phyloP scores from a whole-genome alignment of 148 eudicot species.

The Dianthus caryophyllus region DNA sequence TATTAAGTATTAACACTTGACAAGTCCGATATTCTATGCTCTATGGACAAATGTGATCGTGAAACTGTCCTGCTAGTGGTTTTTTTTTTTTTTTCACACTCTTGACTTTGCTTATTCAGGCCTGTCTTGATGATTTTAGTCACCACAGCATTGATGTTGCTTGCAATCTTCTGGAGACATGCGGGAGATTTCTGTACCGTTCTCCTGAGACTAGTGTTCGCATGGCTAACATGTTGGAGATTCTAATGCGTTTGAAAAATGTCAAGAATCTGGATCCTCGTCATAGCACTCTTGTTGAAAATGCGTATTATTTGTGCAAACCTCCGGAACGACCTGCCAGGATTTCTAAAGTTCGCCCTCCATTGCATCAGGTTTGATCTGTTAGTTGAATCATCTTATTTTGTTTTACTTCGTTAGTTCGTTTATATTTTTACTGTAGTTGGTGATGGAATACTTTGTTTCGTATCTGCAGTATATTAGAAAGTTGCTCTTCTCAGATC shows the following conservation, averaged over 20 bases:
- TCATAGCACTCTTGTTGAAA: conserved; percentile 94
- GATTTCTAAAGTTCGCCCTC: conserved; percentile 88
- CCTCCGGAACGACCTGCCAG: conserved; percentile 97
- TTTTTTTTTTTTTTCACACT: conserved; percentile 14
- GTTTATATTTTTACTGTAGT: conserved; percentile 2
- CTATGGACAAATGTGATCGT: not conserved
- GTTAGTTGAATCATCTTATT: not conserved
- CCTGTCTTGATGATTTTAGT: conserved; percentile 90
- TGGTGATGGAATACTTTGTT: conserved; percentile 21
- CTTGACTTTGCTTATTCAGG: conserved; percentile 36
- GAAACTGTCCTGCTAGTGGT: not conserved
- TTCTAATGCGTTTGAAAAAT: conserved; percentile 91
- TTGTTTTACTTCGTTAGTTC: not conserved
- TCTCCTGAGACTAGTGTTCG: conserved; percentile 90
- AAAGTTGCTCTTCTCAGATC: conserved; percentile 88
- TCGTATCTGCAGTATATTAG: conserved; percentile 73
- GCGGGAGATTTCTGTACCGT: conserved; percentile 92
- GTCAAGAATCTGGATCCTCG: conserved; percentile 98
- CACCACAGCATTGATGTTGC: conserved; percentile 99
- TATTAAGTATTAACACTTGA: not conserved
- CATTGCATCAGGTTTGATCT: conserved; percentile 82
- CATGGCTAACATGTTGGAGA: conserved; percentile 97
- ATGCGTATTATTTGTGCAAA: conserved; percentile 96
- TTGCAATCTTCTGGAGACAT: conserved; percentile 97
- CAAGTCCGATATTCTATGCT: conserved; percentile 7